Base-by-base conservation (phyloP, 805 yeast genomes). In the Peterozyma xylosa region DNA sequence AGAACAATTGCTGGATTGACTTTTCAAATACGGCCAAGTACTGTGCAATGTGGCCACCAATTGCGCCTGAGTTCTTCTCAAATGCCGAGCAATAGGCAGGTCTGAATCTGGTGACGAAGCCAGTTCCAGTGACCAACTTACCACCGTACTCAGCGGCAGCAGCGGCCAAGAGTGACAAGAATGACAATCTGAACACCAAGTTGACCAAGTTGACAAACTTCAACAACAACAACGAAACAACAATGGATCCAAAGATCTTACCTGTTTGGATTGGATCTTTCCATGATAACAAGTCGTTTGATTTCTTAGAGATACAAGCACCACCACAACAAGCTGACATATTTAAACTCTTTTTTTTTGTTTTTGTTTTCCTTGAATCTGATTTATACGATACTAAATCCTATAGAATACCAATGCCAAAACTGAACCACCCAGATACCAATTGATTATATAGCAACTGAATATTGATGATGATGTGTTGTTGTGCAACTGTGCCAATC, bases 141-240 rank as follows among this genome's bases (percentile, higher is more conserved):
- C 95, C 84, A 45, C 73, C 70, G 58, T 81, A 85, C 69, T 90
- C 97, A 45, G 82, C 85, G 45, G 76, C 70, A 42, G 89, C 93
- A 41, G 91, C 74, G 29, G 74, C 57, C 55, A 50, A 18, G 49
- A 89, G 71, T 27, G 74, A 78, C 49, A 80, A 63, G 60, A 79
- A 78, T 43, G 78, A 65, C 38, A 82, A 48, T 60, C 74, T 78
- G 71, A 82, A 75, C 55, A 82, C 64, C 43, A 81, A 64, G 50
- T 79, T 76, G 54, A 81, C 54, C 52, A 85, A 58, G 60, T 84
- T 82, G 55, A 84, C 74, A 41, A 68, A 74, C 62, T 83, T 85
- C 54, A 83, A 57, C 33, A 81, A 60, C 42, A 82, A 50, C 57
- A 86, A 67, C 27, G 71, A 63, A 29, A 70, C 60, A 38, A 86